Percentiles rank a stretch among this genome's conserved stretches.
These are phyloP conservation scores for Wickerhamiella spandovensis DNA, from an alignment of 805 yeast species.

Conservation along the genomic window DNA sequence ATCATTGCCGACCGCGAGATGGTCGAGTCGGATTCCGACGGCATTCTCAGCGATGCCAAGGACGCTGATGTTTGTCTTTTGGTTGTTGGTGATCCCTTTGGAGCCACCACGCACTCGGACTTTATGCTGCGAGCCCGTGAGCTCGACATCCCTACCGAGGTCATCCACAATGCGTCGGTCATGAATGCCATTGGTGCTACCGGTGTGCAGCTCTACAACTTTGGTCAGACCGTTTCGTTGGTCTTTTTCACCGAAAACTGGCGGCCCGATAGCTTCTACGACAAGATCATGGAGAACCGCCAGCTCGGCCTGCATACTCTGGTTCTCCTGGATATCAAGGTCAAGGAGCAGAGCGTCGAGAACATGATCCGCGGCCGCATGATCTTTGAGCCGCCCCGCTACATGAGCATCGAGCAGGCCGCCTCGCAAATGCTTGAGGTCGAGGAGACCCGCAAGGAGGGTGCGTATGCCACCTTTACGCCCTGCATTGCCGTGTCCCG, in stretches of 20 bases:
- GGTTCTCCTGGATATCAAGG: slow-evolving; percentile 80
- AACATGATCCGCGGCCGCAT: slow-evolving; percentile 86
- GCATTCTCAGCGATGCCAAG: slow-evolving; percentile 63
- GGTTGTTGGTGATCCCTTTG: slow-evolving; percentile 96
- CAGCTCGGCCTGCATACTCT: slow-evolving; percentile 84
- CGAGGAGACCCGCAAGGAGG: slow-evolving; percentile 61
- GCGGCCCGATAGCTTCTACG: slow-evolving; percentile 94
- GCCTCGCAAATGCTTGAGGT: slow-evolving; percentile 78
- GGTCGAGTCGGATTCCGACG: slow-evolving; percentile 81
- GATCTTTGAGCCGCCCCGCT: slow-evolving; percentile 93
- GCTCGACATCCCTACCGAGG: slow-evolving; percentile 59
- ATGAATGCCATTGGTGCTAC: slow-evolving; percentile 99
- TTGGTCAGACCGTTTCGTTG: slow-evolving; percentile 94
- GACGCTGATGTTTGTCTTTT: slow-evolving; percentile 79
- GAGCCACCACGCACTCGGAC: slow-evolving; percentile 97
- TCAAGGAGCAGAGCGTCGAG: slow-evolving; percentile 89
- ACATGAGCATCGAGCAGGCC: slow-evolving; percentile 85
- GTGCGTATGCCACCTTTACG: slow-evolving; percentile 72
- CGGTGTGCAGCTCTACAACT: slow-evolving; percentile 86
- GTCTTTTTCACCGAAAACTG: slow-evolving; percentile 91
- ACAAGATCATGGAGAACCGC: slow-evolving; percentile 79
- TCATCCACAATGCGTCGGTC: slow-evolving; percentile 89
- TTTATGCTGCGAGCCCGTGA: slow-evolving; percentile 84
- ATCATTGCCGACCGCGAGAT: slow-evolving; percentile 88
- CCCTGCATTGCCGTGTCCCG: slow-evolving; percentile 92